phyloP scores from a whole-genome alignment of 2,329 filamentous ascomycete genomes.

The Ceratocystis papillata region DNA sequence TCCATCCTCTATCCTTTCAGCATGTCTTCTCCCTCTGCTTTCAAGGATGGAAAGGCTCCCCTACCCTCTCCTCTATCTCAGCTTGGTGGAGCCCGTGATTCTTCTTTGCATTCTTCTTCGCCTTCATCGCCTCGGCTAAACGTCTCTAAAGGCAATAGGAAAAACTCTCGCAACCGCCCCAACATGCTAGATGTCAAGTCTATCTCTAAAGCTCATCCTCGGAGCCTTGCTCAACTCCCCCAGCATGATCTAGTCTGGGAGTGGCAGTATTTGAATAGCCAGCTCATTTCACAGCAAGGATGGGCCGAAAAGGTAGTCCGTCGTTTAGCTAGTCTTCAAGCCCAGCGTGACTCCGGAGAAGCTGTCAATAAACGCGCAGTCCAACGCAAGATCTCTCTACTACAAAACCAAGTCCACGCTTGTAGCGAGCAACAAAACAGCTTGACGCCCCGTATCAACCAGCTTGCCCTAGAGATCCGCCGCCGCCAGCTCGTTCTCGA shows the following conservation, averaged over 20 bases:
- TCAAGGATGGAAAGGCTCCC: background rate
- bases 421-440: conserved; percentile 21
- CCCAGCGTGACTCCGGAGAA: conserved; percentile 17
- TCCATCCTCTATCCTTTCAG: background rate
- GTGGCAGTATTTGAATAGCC: conserved; percentile 22
- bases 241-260: conserved; percentile 12
- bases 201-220: background rate
- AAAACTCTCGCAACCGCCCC: background rate
- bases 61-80: background rate
- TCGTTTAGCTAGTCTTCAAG: conserved; percentile 20
- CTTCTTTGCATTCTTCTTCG: background rate
- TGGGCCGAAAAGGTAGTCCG: conserved; percentile 19
- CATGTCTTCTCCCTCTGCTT: conserved; percentile 5
- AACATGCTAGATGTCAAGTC: background rate
- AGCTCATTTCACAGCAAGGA: conserved; percentile 17
- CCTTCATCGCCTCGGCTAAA: conserved; percentile 5
- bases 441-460: conserved; percentile 21
- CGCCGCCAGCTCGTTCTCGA: conserved; percentile 22
- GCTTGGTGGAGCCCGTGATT: background rate
- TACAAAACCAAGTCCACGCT: conserved; percentile 17
- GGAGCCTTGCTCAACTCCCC: conserved; percentile 18
- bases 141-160: background rate
- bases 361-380: conserved; percentile 17
- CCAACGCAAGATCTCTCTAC: conserved; percentile 19
- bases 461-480: conserved; percentile 22